Evolutionary conservation across 169 alveolate genomes (phyloP), one percentile per base, ranked within the genome.

Genomic region (Miamiensis avidus): DNA sequence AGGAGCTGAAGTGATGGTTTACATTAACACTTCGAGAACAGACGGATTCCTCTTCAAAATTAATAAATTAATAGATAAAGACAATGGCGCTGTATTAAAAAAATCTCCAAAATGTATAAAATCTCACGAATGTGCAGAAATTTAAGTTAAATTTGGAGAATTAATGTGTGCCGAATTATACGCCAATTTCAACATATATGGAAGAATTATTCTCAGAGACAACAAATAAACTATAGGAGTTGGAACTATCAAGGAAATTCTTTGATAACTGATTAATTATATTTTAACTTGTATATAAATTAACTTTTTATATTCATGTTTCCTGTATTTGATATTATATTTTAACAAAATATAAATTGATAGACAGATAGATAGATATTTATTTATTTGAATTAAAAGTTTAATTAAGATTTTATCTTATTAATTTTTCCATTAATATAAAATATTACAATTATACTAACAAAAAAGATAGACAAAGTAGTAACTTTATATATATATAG

Each of bases 1-100:
- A 76, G 97, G 97, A 49, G 91, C 93, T 84, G 78, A 91, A 84
- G 86, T 92, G 74, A 82, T 88, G 82, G 76, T 94, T 65, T 90
- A 92, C 84, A 86, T 93, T 28, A 91, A 89, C 82, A 88, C 94
- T 74, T 91, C 91, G 31, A 90, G 87, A 75, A 79, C 82, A 0
- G 89, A 88, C 76, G 90, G 91, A 32, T 25, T 82, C 6, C 87
- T 93, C 25, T 75, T 65, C 34, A 93, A 90, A 87, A 77, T 93
- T 32, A 91, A 87, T 33, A 86, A 87, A 34, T 87, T 93, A 25
- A 78, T 90, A 74, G 89, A 89, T 87, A 89, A 89, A 76, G 91
- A 91, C 30, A 86, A 86, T 75, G 92, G 90, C 65, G 90, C 76
- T 29, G 64, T 88, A 1, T 75, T 85, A 1, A 93, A 87, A 88